Conservation (phyloP, 1,284 basidiomycete genomes). For the Pseudozyma pruni region DNA sequence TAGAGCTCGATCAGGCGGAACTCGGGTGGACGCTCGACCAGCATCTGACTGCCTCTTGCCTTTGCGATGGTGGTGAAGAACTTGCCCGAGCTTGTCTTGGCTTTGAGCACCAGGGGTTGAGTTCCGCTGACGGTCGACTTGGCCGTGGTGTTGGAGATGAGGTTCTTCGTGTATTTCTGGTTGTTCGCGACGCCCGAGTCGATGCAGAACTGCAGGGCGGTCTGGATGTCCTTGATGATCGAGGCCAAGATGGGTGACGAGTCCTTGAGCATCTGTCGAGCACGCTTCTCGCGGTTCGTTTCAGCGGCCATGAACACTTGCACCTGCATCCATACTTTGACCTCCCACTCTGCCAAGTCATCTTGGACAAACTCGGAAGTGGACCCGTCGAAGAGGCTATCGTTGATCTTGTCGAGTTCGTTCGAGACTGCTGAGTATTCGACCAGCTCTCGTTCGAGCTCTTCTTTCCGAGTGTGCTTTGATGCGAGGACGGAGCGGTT, state of each 20-base stretch:
- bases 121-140: conserved; percentile 28
- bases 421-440: conserved; percentile 20
- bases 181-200: conserved; percentile 52
- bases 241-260: conserved; percentile 25
- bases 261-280: conserved; percentile 39
- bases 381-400: conserved; percentile 32
- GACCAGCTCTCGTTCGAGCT: conserved; percentile 25
- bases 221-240: conserved; percentile 43
- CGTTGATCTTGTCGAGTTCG: conserved; percentile 25
- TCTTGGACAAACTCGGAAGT: conserved; percentile 38
- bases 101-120: conserved; percentile 40
- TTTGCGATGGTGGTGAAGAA: conserved; percentile 51
- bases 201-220: conserved; percentile 47
- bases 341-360: conserved; percentile 43
- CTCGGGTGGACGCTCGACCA: conserved; percentile 39
- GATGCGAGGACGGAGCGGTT: conserved; percentile 9
- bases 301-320: conserved; percentile 44
- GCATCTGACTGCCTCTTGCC: conserved; percentile 52
- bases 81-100: conserved; percentile 56
- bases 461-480: conserved; percentile 5
- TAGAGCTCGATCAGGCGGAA: conserved; percentile 54
- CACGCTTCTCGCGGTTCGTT: conserved; percentile 48
- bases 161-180: conserved; percentile 44
- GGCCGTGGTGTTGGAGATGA: conserved; percentile 27
- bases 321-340: conserved; percentile 35